Evolutionary conservation across 192 early-diverging fungal genomes (phyloP).

Genomic region (Entomortierella parvispora): DNA sequence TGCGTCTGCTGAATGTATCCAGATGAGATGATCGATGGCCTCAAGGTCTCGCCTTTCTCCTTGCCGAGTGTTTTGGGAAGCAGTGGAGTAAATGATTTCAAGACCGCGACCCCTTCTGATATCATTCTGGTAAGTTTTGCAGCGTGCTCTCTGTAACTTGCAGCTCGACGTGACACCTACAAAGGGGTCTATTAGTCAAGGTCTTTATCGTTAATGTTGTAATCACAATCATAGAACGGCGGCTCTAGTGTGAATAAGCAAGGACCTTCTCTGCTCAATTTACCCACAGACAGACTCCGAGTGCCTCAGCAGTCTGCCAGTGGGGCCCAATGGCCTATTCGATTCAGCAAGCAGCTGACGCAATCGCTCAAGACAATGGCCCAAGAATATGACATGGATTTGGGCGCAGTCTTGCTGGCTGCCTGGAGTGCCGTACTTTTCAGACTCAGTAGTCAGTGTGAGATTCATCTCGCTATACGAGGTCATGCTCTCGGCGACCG

Average conservation of each 20-base stretch:
- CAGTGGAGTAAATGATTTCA: background rate
- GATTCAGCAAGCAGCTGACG: slow-evolving; percentile 1
- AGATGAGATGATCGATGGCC: too few relatives aligned
- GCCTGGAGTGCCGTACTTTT: slow-evolving; percentile 10
- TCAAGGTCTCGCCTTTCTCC: too few relatives aligned
- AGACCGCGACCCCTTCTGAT: background rate
- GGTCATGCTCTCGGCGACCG: background rate
- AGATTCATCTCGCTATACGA: slow-evolving; percentile 3
- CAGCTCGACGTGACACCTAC: too few relatives aligned
- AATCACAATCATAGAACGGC: slow-evolving; percentile 5
- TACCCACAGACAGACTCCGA: slow-evolving; percentile 10
- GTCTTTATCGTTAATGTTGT: background rate
- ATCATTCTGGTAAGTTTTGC: slow-evolving; percentile 4
- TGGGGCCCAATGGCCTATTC: slow-evolving; percentile 7
- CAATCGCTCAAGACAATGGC: slow-evolving; percentile 6
- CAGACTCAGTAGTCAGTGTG: slow-evolving; percentile 9
- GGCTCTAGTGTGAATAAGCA: background rate
- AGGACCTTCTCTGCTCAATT: slow-evolving; percentile 1
- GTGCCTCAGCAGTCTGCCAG: background rate
- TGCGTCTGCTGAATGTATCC: too few relatives aligned
- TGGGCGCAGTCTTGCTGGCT: slow-evolving; percentile 2
- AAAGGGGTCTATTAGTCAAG: too few relatives aligned
- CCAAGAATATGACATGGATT: background rate
- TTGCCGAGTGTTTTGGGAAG: too few relatives aligned
- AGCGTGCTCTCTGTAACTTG: background rate